phyloP scores from a whole-genome alignment of 495 filamentous ascomycete genomes.

The Lophium mytilinum region DNA sequence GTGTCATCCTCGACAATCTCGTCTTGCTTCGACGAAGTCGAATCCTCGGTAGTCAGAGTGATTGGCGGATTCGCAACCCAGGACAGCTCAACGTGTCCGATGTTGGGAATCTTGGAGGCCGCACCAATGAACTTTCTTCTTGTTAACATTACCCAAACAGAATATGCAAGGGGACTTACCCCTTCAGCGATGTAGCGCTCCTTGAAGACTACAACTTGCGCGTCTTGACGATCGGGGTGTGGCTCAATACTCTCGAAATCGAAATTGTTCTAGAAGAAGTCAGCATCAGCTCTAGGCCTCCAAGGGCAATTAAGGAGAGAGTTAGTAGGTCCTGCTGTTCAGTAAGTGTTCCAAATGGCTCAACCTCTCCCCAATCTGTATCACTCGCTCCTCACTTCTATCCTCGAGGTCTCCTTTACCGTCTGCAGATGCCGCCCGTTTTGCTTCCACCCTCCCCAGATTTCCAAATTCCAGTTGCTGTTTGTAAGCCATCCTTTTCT shows the following conservation, averaged over 20 bases:
- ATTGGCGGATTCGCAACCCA: slow-evolving; percentile 48
- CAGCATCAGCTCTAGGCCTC: too few species aligned
- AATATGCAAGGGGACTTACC: slow-evolving; percentile 11
- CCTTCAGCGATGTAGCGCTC: slow-evolving; percentile 85
- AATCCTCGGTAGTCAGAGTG: background rate
- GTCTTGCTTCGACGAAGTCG: background rate
- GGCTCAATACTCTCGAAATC: slow-evolving; percentile 72
- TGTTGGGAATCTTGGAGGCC: slow-evolving; percentile 56
- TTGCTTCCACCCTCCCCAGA: too few species aligned
- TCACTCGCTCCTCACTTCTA: too few species aligned
- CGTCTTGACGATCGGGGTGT: slow-evolving; percentile 48
- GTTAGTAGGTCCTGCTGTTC: too few species aligned
- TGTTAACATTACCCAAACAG: background rate
- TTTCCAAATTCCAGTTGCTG: too few species aligned
- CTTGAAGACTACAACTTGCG: slow-evolving; percentile 69
- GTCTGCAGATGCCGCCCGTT: too few species aligned
- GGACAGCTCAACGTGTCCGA: slow-evolving; percentile 66
- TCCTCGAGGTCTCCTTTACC: too few species aligned
- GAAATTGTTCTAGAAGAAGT: slow-evolving; percentile 57
- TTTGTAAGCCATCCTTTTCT: too few species aligned
- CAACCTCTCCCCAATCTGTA: too few species aligned
- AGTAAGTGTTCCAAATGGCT: too few species aligned
- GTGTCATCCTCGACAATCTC: background rate
- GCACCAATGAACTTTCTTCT: slow-evolving; percentile 52
- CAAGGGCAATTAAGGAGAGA: too few species aligned